These are phyloP conservation scores for Cornus florida DNA, from an alignment of 148 eudicot genomes.

Conservation along the genomic window DNA sequence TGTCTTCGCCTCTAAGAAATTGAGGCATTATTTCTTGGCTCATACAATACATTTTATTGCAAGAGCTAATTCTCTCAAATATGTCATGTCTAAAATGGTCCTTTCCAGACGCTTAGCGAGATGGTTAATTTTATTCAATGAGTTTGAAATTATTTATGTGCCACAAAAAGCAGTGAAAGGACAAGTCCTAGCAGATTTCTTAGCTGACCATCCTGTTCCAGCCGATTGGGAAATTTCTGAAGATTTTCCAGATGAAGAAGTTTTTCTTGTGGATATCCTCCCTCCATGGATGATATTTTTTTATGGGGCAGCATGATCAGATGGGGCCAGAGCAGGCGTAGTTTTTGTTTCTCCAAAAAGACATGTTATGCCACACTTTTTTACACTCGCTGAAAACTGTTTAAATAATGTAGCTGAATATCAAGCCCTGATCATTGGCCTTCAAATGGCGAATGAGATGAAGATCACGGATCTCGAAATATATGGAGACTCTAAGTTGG, in stretches of 20 bases:
- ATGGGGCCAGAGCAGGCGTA: slow-evolving; percentile 10
- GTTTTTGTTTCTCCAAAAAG: not conserved
- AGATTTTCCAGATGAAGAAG: slow-evolving; percentile 13
- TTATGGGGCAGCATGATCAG: not conserved
- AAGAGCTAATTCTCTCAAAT: slow-evolving; percentile 5
- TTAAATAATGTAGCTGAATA: slow-evolving; percentile 18
- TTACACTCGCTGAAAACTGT: not conserved
- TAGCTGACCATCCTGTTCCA: not conserved
- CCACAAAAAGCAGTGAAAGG: too few species aligned
- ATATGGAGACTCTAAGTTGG: not conserved
- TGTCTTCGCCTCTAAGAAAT: not conserved
- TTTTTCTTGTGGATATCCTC: too few species aligned
- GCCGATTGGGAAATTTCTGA: slow-evolving; percentile 2
- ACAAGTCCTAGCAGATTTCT: too few species aligned
- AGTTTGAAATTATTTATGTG: too few species aligned
- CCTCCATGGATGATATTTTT: too few species aligned
- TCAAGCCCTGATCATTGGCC: slow-evolving; percentile 6
- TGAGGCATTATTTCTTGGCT: slow-evolving; percentile 11
- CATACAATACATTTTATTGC: not conserved
- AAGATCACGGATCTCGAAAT: too few species aligned
- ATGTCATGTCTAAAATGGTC: not conserved
- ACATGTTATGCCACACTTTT: slow-evolving; percentile 2
- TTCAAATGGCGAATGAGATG: slow-evolving; percentile 2
- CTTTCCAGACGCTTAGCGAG: not conserved
- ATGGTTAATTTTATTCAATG: too few species aligned